Evolutionary conservation across 306 rosid genomes (phyloP), one percentile per base, ranked within the genome.

Genomic region (Leucaena leucocephala): DNA sequence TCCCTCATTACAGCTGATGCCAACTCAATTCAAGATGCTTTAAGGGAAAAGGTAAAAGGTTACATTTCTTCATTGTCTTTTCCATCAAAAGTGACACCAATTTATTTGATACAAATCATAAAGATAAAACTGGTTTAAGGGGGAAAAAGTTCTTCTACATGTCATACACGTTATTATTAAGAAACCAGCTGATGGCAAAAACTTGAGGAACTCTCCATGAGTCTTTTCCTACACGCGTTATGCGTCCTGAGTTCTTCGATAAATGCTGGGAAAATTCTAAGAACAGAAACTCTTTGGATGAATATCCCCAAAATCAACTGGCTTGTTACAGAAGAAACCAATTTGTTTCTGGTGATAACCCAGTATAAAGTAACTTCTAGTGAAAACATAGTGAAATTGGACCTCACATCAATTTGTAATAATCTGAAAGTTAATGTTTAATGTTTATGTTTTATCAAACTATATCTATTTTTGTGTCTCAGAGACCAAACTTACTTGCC

Each of bases 31-130:
- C 97, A 94, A 89, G 97, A 87, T 74, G 95, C 92, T 57, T 83
- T 94, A 61, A 76, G 86, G 40, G 97, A 92, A 85, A 94, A 92
- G 98, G 98, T 94, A 92, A 85, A 94, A 92, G 97, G 98, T 94
- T 57, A 38, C 65, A 5, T 75, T 69, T 64, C 61, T 69, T 64
- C 61, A 36, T n/a, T 75, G 15, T 70, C 72, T 38, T 72, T 54
- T 45, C 76, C 45, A 43, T 17, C 15, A 61, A 38, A 35, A 19
- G 17, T n/a, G 52, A 27, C 1, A 27, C 27, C 27, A 27, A 27
- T 27, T 27, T 27, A 27, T 27, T 27, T 27, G 27, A 27, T 27
- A 27, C 27, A 27, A 27, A 27, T 27, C 27, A 27, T 27, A 27
- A 27, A 27, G 27, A 27, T 27, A 27, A 27, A 27, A 27, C 27